Evolutionary conservation across 495 filamentous ascomycete species (phyloP), one percentile per base, ranked within the genome.

Genomic region (Hypoxylon rickii): DNA sequence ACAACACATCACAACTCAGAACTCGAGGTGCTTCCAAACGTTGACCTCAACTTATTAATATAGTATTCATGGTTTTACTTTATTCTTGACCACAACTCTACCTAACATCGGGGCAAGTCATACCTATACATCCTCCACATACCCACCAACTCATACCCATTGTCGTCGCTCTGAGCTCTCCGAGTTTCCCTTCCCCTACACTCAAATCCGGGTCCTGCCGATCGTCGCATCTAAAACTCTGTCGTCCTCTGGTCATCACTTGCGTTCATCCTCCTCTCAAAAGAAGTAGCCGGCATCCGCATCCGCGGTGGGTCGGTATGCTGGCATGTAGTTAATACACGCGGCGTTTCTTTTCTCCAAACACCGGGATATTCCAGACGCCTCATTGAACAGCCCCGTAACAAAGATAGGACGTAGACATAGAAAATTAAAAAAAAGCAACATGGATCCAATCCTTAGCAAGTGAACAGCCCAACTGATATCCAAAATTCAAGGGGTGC

Each of bases 181-280:
- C 18, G 29, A 49, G 51, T 38, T 45, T 44, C 34, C 21, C 26
- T 29, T 10, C 11, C 11, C 11, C 24, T 8, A 21, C 22, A 42
- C 19, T 31, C 36, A 18, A 37, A 21, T 18, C 41, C 34, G 42
- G 33, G n/a, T 45, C 24, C 24, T 44, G 36, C n/a, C 22, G 7
- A 29, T 40, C 26, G 46, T 36, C 45, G 10, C 20, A 45, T 49
- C 44, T 45, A 46, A 46, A 8, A 33, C 43, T 13, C 32, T 43
- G 36, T 39, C 39, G 24, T 24, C 41, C 31, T n/a, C 32, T 47
- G 41, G 20, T 55, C 6, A 51, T 62, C 42, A 57, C 58, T 62
- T 57, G 53, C 52, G 52, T 57, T 56, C 32, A 18, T 62, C 53
- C 44, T 41, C 52, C 48, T 49, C 47, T 57, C 58, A n/a, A 15